Evolutionary conservation across 768 basidiomycete genomes (phyloP).

Genomic region (Psilocybe subaeruginosa): DNA sequence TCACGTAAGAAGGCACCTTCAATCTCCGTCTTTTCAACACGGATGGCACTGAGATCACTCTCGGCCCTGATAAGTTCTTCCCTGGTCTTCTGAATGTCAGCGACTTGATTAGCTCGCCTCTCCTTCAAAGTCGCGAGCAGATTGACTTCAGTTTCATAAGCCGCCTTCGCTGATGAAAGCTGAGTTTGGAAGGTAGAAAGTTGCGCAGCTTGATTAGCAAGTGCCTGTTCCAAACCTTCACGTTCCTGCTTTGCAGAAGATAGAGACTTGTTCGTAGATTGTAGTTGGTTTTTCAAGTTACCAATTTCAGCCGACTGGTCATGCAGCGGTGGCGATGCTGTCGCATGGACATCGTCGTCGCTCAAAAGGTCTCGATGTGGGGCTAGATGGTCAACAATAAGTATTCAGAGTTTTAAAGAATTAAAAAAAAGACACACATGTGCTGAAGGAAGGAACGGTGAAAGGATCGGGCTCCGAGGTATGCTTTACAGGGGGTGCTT

Average conservation of each 20-base stretch:
- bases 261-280: slow-evolving; percentile 76
- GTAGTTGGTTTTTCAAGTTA: slow-evolving; percentile 83
- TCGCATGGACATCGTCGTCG: slow-evolving; percentile 66
- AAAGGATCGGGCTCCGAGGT: slow-evolving; percentile 53
- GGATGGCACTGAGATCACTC: slow-evolving; percentile 87
- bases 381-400: slow-evolving; percentile 7
- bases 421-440: slow-evolving; percentile 22
- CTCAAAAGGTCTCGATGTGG: slow-evolving; percentile 61
- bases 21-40: slow-evolving; percentile 90
- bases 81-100: slow-evolving; percentile 70
- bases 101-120: slow-evolving; percentile 65
- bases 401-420: neutral
- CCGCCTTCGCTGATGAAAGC: slow-evolving; percentile 79
- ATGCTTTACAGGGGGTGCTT: slow-evolving; percentile 26
- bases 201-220: slow-evolving; percentile 72
- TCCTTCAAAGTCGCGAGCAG: slow-evolving; percentile 70
- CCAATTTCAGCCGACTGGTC: slow-evolving; percentile 87
- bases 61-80: slow-evolving; percentile 88
- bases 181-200: slow-evolving; percentile 83
- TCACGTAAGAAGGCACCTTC: slow-evolving; percentile 86
- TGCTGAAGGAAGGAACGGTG: slow-evolving; percentile 33
- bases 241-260: slow-evolving; percentile 70
- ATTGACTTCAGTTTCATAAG: slow-evolving; percentile 84
- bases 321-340: slow-evolving; percentile 55
- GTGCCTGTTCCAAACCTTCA: slow-evolving; percentile 59